phyloP scores from a whole-genome alignment of 345 rosid species.

The Trapa bicornis region DNA sequence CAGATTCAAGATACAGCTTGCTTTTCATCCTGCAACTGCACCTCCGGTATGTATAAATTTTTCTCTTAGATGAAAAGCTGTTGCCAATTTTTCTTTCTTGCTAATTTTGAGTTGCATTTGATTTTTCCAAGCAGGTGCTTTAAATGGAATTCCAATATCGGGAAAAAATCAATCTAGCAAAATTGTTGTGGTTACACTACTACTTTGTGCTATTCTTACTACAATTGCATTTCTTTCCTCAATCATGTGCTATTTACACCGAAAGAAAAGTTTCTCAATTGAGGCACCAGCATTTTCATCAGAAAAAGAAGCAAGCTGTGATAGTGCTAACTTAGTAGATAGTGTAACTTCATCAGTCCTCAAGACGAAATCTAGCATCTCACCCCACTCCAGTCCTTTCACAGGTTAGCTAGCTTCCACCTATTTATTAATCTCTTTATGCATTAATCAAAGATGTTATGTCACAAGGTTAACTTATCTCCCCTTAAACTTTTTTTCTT shows the following conservation, averaged over 20 bases:
- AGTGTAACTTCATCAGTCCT: slow-evolving; percentile 33
- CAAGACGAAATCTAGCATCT: slow-evolving; percentile 25
- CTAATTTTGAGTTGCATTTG: neutral
- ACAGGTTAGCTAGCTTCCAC: slow-evolving; percentile 26
- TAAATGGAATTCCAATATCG: slow-evolving; percentile 18
- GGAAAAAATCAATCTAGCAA: slow-evolving; percentile 40
- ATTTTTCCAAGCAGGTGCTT: slow-evolving; percentile 38
- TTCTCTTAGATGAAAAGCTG: neutral
- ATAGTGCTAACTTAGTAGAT: slow-evolving; percentile 63
- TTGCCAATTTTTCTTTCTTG: neutral
- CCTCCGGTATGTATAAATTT: slow-evolving; percentile 42
- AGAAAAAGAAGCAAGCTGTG: slow-evolving; percentile 65
- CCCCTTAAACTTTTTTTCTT: neutral
- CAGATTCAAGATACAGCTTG: slow-evolving; percentile 36
- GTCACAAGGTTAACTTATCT: slow-evolving; percentile 3
- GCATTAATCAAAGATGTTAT: neutral
- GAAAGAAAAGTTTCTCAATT: slow-evolving; percentile 33
- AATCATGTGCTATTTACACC: slow-evolving; percentile 37
- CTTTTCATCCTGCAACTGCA: slow-evolving; percentile 79
- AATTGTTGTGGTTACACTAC: slow-evolving; percentile 39
- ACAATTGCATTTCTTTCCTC: slow-evolving; percentile 64
- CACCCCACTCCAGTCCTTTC: slow-evolving; percentile 24
- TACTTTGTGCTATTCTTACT: slow-evolving; percentile 50
- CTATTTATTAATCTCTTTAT: neutral
- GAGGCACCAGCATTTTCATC: slow-evolving; percentile 40